Base-by-base conservation (phyloP, 768 basidiomycete genomes). In the Postia placenta region DNA sequence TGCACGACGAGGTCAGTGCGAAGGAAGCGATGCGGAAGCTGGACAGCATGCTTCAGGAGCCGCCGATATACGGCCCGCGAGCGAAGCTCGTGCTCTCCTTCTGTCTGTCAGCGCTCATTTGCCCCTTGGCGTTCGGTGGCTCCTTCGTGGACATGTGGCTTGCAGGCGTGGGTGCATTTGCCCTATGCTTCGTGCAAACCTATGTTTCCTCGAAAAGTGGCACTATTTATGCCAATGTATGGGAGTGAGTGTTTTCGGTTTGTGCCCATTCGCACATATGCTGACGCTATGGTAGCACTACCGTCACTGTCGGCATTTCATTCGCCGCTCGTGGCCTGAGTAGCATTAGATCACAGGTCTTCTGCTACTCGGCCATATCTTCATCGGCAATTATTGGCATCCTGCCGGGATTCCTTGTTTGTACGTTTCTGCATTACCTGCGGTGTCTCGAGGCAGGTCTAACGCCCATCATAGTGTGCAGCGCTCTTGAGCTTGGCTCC, bases 301-400 rank as follows among this genome's bases (percentile, higher is more conserved):
- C 83, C 1, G 79, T 87, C 25, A 84, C 87, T 0, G 88, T 87
- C 49, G 63, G 88, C 33, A 83, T 91, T 42, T 88, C 88, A 0
- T 91, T 92, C 60, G 67, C 73, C 28, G 85, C 91, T 35, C 82
- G 91, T 38, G 92, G 82, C 11, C 68, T 95, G 24, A 86, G 88
- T 49, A 87, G 85, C 55, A 89, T 91, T 50, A 74, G 74, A 5
- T 76, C 71, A 45, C 74, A 81, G 46, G 73, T 87, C 38, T 93
- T 95, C 66, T 94, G 92, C 59, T 94, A 92, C 61, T 85, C 88
- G 1, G 87, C 92, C 9, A 85, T 94, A 47, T 91, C 91, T 0
- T 90, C 89, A 5, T 76, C 89, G 48, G 84, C 83, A 6, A 89
- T 93, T 50, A 85, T 92, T 26, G 80, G 87, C 28, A 92, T 93